These are phyloP conservation scores for Dendrobium officinale DNA, from an alignment of 106 monocot species.

Conservation along the genomic window DNA sequence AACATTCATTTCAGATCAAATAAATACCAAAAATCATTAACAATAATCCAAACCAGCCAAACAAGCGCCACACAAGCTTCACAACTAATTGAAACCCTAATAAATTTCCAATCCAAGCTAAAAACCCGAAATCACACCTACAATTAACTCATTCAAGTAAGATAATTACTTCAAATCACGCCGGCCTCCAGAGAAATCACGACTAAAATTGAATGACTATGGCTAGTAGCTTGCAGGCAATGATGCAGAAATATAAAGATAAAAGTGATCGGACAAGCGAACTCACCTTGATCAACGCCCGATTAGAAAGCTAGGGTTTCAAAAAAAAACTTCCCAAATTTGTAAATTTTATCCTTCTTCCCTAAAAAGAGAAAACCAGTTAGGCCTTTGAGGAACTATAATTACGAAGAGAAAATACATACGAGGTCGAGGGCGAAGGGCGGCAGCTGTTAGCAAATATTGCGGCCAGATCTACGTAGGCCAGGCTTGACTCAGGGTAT, in stretches of 20 bases:
- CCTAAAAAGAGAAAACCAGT: background rate
- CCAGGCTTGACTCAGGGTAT: background rate
- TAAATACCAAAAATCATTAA: background rate
- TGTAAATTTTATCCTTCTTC: background rate
- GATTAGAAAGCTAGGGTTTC: background rate
- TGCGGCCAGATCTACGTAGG: background rate
- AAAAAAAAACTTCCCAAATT: background rate
- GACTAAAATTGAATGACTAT: background rate
- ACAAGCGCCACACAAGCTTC: background rate
- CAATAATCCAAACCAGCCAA: background rate
- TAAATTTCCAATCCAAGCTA: background rate
- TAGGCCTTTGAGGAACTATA: background rate
- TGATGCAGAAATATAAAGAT: background rate
- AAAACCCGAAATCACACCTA: background rate
- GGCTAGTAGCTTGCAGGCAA: background rate
- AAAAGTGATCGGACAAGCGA: background rate
- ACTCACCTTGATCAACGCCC: background rate
- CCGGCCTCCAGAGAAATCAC: background rate
- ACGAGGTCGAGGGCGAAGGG: background rate
- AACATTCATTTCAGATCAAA: background rate
- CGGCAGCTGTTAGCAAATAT: background rate
- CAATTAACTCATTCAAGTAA: conserved; percentile 4
- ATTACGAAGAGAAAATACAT: background rate
- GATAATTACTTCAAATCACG: background rate
- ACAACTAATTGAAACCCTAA: conserved; percentile 1